phyloP scores from a whole-genome alignment of 345 rosid species.

The Eucalyptus shirleyi region DNA sequence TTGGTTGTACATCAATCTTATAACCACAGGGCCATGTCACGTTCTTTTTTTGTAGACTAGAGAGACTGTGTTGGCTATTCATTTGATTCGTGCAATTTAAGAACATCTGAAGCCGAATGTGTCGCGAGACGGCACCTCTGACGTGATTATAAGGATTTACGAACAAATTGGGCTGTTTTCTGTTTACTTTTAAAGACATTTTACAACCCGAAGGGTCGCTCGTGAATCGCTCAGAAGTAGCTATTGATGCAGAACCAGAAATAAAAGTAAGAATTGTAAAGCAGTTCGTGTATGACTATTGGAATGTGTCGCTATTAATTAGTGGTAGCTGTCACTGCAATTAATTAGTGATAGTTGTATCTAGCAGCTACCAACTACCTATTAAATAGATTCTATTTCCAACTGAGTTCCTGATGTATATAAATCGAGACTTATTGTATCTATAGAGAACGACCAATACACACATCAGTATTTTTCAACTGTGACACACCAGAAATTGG shows the following conservation, averaged over 20 bases:
- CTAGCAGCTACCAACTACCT: no score
- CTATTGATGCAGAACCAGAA: not conserved
- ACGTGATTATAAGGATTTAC: not conserved
- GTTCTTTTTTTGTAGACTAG: not conserved
- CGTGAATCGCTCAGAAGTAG: not conserved
- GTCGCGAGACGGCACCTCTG: not conserved
- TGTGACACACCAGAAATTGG: not conserved
- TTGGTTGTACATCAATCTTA: not conserved
- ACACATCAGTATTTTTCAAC: no score
- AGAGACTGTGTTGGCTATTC: not conserved
- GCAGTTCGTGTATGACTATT: not conserved
- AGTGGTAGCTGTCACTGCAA: no score
- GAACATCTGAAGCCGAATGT: not conserved
- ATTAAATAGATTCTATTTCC: no score
- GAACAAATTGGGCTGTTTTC: not conserved
- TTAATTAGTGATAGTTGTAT: no score
- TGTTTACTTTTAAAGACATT: not conserved
- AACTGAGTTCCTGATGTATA: no score
- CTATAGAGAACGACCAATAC: no score
- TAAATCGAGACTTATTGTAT: no score
- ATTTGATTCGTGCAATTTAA: not conserved
- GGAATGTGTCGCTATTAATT: no score
- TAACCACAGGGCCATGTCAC: not conserved
- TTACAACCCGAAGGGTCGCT: not conserved
- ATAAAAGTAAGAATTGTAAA: not conserved